Percentiles rank a stretch among this genome's conserved stretches.
These are phyloP conservation scores for Hortiboletus campestris DNA, from an alignment of 768 basidiomycete genomes.

Conservation along the genomic window DNA sequence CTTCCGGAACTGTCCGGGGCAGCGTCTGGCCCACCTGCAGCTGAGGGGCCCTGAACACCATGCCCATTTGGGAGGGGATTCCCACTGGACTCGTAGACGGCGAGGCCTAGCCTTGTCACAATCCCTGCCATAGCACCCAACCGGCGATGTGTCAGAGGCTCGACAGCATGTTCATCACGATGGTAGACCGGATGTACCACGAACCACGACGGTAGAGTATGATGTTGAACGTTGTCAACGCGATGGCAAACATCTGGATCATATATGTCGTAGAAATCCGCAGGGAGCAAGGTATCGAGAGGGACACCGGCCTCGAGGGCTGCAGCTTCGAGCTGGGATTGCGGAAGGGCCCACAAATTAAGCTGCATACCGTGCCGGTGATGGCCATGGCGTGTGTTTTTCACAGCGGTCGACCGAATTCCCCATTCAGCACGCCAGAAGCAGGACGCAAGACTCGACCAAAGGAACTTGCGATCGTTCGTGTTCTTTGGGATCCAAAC, in stretches of 20 bases:
- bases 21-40: background rate
- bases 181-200: slow-evolving; percentile 21
- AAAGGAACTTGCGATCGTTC: slow-evolving; percentile 2
- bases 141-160: slow-evolving; percentile 53
- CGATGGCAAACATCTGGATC: background rate
- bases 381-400: slow-evolving; percentile 5
- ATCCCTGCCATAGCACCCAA: slow-evolving; percentile 57
- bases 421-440: slow-evolving; percentile 13
- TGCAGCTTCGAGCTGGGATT: slow-evolving; percentile 54
- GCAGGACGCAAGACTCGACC: slow-evolving; percentile 4
- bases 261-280: slow-evolving; percentile 29
- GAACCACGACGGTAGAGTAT: slow-evolving; percentile 17
- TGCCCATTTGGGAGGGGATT: background rate
- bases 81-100: slow-evolving; percentile 31
- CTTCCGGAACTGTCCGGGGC: slow-evolving; percentile 8
- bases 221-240: background rate
- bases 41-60: background rate
- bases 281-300: slow-evolving; percentile 48
- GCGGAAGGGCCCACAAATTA: slow-evolving; percentile 59
- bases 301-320: slow-evolving; percentile 69
- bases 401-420: background rate
- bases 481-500: slow-evolving; percentile 51
- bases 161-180: slow-evolving; percentile 4
- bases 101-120: slow-evolving; percentile 50
- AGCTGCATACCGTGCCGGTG: slow-evolving; percentile 52